Base-by-base conservation (phyloP, 2,329 filamentous ascomycete species). In the Nemania abortiva region DNA sequence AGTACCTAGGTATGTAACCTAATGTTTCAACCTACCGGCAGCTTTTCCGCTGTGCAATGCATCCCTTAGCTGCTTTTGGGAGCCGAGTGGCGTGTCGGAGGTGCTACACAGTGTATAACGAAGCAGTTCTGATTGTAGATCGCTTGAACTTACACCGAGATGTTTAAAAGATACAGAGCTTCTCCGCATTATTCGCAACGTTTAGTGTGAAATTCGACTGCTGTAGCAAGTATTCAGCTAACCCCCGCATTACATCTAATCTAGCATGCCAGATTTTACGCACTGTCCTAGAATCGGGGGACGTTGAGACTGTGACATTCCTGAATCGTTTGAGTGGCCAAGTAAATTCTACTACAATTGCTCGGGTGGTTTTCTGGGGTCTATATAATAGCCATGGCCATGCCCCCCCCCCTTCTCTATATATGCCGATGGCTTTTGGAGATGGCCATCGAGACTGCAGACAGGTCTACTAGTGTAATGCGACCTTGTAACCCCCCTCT, bases 191-290 rank as follows among this genome's bases (percentile, higher is more conserved):
- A 24, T n/a, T 11, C 20, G 2, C 10, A 6, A 5, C 2, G 18
- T 31, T 39, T 22, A 5, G n/a, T 3, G 24, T 10, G 27, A 42
- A 1, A 10, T 13, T 20, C 1, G 9, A 24, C 27, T 24, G 4
- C 6, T 7, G 18, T 10, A 7, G 10, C 5, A 13, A 52, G 68
- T 68, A 68, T 22, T 22, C 18, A 13, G 7, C 24, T 63, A 66
- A 69, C 70, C 70, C 69, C 68, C 67, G 65, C 70, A 57, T 42
- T 63, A n/a, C 24, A 31, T 59, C 55, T 24, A 60, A 63, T 63
- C 62, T 57, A 20, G 29, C 6, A 53, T 39, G 42, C 34, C 63
- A 60, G n/a, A 5, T 18, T 22, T 20, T 20, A 22, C 13, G 45
- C 64, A 72, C 70, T 68, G 70, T 72, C 39, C 39, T 13, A 22